Percentiles rank a stretch among this genome's conserved stretches.
These are phyloP conservation scores for Xylariales sp. DNA, from an alignment of 2,329 filamentous ascomycete genomes.

Conservation along the genomic window DNA sequence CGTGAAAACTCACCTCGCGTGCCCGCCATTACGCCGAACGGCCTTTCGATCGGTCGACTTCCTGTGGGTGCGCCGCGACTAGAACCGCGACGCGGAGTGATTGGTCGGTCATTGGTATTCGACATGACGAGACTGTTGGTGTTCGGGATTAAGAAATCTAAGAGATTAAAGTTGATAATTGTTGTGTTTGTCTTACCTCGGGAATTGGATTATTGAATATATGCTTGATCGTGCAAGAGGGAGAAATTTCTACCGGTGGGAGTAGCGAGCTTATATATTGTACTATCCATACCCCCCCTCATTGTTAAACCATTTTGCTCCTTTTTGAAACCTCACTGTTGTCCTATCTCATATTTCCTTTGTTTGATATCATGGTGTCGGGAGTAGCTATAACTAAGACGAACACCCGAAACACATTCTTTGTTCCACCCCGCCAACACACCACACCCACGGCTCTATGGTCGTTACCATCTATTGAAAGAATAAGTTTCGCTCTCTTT, in stretches of 20 bases:
- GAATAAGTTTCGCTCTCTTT: not conserved
- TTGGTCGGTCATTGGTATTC: not conserved
- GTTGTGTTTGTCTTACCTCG: not conserved
- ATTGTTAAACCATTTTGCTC: not conserved
- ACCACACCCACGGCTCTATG: not conserved
- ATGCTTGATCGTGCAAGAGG: not conserved
- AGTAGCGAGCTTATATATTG: not conserved
- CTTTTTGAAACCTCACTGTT: not conserved
- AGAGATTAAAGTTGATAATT: not conserved
- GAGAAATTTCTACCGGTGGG: not conserved
- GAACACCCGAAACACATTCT: not conserved
- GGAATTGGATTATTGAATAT: not conserved
- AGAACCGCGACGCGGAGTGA: not conserved
- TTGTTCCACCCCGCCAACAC: not conserved
- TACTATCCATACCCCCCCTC: too few species aligned
- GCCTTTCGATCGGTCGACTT: not conserved
- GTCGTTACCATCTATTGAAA: not conserved
- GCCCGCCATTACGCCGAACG: not conserved
- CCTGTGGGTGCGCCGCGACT: not conserved
- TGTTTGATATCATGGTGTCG: not conserved
- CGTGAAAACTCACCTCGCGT: not conserved
- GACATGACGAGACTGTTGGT: not conserved
- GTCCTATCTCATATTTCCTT: not conserved
- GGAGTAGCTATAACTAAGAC: too few species aligned
- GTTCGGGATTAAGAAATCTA: not conserved